Base-by-base conservation (phyloP, 768 basidiomycete species). In the Boletus pseudopeckii region DNA sequence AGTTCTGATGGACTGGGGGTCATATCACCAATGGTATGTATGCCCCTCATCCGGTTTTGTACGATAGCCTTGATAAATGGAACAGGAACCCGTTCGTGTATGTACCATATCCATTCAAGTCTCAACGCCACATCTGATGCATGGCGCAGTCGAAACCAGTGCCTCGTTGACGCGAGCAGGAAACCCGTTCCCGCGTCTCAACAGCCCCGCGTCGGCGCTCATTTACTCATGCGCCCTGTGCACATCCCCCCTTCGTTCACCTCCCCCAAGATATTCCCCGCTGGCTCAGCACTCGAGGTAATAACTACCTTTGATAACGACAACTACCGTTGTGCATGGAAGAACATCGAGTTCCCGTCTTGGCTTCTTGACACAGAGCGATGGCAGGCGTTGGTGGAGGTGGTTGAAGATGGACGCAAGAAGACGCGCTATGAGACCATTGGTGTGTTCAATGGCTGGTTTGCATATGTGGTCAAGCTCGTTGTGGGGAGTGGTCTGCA, bases 51-150 rank as follows among this genome's bases (percentile, higher is more conserved):
- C 20, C 41, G 33, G 1, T 45, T 30, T 18, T 17, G 22, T 11
- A 39, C 45, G 36, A 54, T 22, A 46, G 45, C 40, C 39, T 34
- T 43, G 52, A 55, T 51, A 43, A 28, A 11, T 32, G 10, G 1
- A n/a, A 33, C 54, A 88, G 85, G 85, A 88, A 87, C 59, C 75
- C 85, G 6, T 87, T 86, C 51, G 78, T 81, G 85, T 85, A 71
- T 28, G 80, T 71, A 17, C 22, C 9, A n/a, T 37, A 13, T 33
- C 41, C 11, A 20, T 38, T 42, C 38, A 2, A 37, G 28, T 28
- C 22, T 11, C 26, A 1, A 18, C 10, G 13, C n/a, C 4, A 22
- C 28, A 13, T 36, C 45, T 40, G 28, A 20, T 39, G 34, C 28
- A 30, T 33, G 50, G 42, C 53, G 48, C 48, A 84, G 82, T 43